Evolutionary conservation across 2,329 filamentous ascomycete genomes (phyloP).

Genomic region (Claviceps monticola): DNA sequence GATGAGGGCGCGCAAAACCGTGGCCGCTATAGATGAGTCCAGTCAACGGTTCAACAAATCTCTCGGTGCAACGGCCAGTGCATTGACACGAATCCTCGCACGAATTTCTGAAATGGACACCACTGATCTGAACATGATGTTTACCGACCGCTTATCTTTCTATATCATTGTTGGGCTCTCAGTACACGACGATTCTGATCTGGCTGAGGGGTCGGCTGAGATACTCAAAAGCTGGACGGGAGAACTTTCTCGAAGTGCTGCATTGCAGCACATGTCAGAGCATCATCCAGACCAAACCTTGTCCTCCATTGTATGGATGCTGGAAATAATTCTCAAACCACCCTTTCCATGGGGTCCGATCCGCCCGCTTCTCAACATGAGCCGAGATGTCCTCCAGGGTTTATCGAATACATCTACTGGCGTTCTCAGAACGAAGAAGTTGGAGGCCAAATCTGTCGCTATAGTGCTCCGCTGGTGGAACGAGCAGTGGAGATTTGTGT

Average conservation of each 20-base stretch:
- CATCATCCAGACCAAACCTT: slow-evolving; percentile 26
- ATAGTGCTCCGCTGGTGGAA: slow-evolving; percentile 71
- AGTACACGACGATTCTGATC: slow-evolving; percentile 64
- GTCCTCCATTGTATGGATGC: slow-evolving; percentile 28
- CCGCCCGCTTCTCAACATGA: slow-evolving; percentile 41
- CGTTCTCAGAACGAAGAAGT: slow-evolving; percentile 36
- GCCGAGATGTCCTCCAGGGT: slow-evolving; percentile 40
- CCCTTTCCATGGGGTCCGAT: slow-evolving; percentile 42
- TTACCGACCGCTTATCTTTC: slow-evolving; percentile 52
- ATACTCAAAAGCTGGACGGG: slow-evolving; percentile 71
- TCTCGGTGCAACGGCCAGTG: slow-evolving; percentile 39
- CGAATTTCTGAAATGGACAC: slow-evolving; percentile 64
- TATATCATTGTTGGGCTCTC: slow-evolving; percentile 65
- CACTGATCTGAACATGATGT: slow-evolving; percentile 54
- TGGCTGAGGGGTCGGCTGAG: slow-evolving; percentile 68
- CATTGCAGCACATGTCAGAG: slow-evolving; percentile 25
- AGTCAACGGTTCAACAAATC: slow-evolving; percentile 62
- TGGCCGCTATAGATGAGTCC: slow-evolving; percentile 24
- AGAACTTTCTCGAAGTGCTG: slow-evolving; percentile 36
- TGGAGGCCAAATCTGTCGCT: slow-evolving; percentile 47
- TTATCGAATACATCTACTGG: slow-evolving; percentile 43
- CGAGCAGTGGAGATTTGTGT: slow-evolving; percentile 67
- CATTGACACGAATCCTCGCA: slow-evolving; percentile 63
- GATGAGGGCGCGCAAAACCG: slow-evolving; percentile 43
- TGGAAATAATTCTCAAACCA: slow-evolving; percentile 21